These are phyloP conservation scores for Phascolomyces articulosus DNA, from an alignment of 371 early-diverging fungal genomes.

Conservation along the genomic window DNA sequence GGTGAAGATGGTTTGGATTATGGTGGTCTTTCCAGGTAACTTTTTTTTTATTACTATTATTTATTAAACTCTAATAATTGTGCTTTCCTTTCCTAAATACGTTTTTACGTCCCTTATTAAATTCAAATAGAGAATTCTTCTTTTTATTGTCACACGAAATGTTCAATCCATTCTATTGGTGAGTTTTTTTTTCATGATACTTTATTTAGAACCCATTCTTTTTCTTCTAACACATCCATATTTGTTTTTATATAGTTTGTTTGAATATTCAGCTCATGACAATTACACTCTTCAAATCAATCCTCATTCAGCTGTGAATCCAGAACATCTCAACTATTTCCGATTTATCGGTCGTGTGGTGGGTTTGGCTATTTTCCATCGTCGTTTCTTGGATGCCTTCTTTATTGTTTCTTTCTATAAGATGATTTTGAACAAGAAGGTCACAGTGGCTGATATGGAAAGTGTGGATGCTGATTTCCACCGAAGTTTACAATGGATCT, in stretches of 20 bases:
- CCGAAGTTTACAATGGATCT: slow-evolving; percentile 92
- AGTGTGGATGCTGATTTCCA: slow-evolving; percentile 94
- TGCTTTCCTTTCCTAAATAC: no score
- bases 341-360: slow-evolving; percentile 97
- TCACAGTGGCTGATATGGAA: slow-evolving; percentile 92
- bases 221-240: background rate
- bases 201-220: background rate
- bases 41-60: no score
- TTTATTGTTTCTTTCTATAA: slow-evolving; percentile 97
- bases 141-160: slow-evolving; percentile 96
- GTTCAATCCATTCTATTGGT: slow-evolving; percentile 97
- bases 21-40: slow-evolving; percentile 91
- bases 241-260: slow-evolving; percentile 57
- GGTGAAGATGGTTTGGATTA: slow-evolving; percentile 99
- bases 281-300: slow-evolving; percentile 97
- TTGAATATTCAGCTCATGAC: slow-evolving; percentile 97
- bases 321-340: slow-evolving; percentile 98
- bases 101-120: no score
- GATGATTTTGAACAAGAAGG: slow-evolving; percentile 89
- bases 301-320: slow-evolving; percentile 94
- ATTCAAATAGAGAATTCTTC: slow-evolving; percentile 87
- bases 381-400: slow-evolving; percentile 95
- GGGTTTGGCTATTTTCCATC: slow-evolving; percentile 97
- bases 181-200: background rate
- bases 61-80: no score